Evolutionary conservation across 202 grass and related monocot genomes (phyloP).

Genomic region (Brachypodium distachyon): DNA sequence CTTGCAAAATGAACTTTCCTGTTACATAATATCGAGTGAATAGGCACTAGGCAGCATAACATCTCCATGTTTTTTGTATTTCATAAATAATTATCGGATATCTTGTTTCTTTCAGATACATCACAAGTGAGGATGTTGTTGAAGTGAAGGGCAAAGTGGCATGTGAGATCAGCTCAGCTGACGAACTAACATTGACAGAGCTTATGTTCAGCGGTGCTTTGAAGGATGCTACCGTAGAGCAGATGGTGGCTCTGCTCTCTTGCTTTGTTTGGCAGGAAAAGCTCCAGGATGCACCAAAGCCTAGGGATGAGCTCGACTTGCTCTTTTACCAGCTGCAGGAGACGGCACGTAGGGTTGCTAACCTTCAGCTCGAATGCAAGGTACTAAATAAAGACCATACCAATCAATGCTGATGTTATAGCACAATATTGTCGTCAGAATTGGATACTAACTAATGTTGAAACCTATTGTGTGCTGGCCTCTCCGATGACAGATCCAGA

Average conservation of each 20-base stretch:
- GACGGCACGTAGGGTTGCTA: slow-evolving; percentile 77
- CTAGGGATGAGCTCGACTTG: slow-evolving; percentile 69
- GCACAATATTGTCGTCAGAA: too few species aligned
- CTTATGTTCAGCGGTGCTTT: slow-evolving; percentile 85
- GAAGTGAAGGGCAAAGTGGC: slow-evolving; percentile 90
- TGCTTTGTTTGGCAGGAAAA: slow-evolving; percentile 99
- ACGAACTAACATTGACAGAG: slow-evolving; percentile 81
- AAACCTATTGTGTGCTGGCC: neutral
- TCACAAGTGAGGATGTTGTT: slow-evolving; percentile 82
- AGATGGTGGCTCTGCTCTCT: slow-evolving; percentile 89
- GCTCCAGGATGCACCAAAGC: slow-evolving; percentile 75
- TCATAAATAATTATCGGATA: neutral
- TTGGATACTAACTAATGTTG: neutral
- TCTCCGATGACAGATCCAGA: slow-evolving; percentile 52
- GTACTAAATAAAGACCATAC: slow-evolving; percentile 25
- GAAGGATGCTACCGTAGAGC: slow-evolving; percentile 75
- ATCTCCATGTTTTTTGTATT: neutral
- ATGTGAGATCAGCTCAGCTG: slow-evolving; percentile 81
- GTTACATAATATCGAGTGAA: neutral
- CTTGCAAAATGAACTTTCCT: neutral
- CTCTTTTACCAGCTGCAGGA: slow-evolving; percentile 89
- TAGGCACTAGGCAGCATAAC: neutral
- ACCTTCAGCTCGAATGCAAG: slow-evolving; percentile 95
- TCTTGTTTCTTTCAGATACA: slow-evolving; percentile 52
- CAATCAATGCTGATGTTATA: neutral